Evolutionary conservation across 495 filamentous ascomycete genomes (phyloP), one percentile per base, ranked within the genome.

Genomic region (Penicillium cosmopolitanum): DNA sequence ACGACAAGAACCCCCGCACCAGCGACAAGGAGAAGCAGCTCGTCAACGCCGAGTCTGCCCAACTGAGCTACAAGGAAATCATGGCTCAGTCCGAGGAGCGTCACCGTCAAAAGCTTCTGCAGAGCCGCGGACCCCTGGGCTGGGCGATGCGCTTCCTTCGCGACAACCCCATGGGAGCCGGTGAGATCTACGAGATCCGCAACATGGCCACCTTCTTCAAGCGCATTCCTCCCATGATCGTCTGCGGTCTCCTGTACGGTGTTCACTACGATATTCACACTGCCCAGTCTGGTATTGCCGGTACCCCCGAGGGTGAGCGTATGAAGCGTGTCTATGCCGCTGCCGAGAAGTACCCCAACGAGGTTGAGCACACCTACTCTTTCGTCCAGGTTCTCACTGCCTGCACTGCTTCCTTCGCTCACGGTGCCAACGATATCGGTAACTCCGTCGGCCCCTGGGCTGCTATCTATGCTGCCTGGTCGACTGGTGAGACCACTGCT

Each of bases 341-440:
- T 35, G 84, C 85, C 10, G 62, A 80, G 35, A 86, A 89, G 67
- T 92, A 87, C 73, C 83, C 89, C 73, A 91, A 92, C 74, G 82
- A 86, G 65, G 85, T 87, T 70, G 89, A 93, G 73, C 85, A 91
- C 76, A 82, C 83, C 34, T 92, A 87, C 75, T 88, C 88, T 16
- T 91, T 89, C 76, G 73, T 90, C 58, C 89, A 93, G 77, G 72
- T 92, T 57, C 60, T 90, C 46, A 91, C 88, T 16, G 90, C 90
- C 51, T 85, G 83, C 72, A 90, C 88, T 23, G 85, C 87, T 6
- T 91, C 88, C 2, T 90, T 93, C 56, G 85, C 89, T 3, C 90
- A 93, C 75, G 90, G 90, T 53, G 86, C 89, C 65, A 94, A 94
- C 71, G 90, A 92, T 68, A 84, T 92, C 58, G 80, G 85, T 46